phyloP scores from a whole-genome alignment of 179 eudicot genomes.

The Beta corolliflora region DNA sequence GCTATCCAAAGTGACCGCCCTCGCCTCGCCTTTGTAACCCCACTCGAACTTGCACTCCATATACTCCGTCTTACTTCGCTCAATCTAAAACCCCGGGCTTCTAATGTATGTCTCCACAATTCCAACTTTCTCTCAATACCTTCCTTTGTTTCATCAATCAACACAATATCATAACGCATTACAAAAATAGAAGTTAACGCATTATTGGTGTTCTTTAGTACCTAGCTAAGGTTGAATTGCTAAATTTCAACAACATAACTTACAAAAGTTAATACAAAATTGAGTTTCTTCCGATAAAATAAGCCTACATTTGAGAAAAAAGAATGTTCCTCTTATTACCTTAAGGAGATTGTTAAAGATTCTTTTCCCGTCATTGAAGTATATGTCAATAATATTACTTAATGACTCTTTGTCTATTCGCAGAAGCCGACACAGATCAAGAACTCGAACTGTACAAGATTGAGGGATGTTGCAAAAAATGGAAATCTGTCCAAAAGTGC shows the following conservation, averaged over 20 bases:
- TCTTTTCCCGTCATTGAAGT: constrained; percentile 75
- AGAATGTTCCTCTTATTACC: constrained; percentile 42
- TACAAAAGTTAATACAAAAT: not conserved
- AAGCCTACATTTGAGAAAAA: not conserved
- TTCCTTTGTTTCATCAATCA: too few relatives aligned
- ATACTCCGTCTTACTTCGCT: too few relatives aligned
- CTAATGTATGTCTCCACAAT: too few relatives aligned
- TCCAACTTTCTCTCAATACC: too few relatives aligned
- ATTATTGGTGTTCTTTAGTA: not conserved
- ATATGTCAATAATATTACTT: constrained; percentile 75
- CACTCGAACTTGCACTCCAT: too few relatives aligned
- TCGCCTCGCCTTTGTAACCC: too few relatives aligned
- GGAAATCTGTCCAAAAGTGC: constrained; percentile 77
- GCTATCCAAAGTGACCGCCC: too few relatives aligned
- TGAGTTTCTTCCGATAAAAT: not conserved
- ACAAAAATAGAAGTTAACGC: not conserved
- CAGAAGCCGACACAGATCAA: constrained; percentile 77
- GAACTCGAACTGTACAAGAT: constrained; percentile 74
- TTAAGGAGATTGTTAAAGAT: constrained; percentile 71
- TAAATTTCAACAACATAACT: not conserved
- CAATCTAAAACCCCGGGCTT: too few relatives aligned
- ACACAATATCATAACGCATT: too few relatives aligned
- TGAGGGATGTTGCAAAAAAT: constrained; percentile 87
- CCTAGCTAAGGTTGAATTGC: not conserved
- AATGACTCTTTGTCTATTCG: constrained; percentile 89